Base-by-base conservation (phyloP, 768 basidiomycete species). In the Termitomyces sp. region DNA sequence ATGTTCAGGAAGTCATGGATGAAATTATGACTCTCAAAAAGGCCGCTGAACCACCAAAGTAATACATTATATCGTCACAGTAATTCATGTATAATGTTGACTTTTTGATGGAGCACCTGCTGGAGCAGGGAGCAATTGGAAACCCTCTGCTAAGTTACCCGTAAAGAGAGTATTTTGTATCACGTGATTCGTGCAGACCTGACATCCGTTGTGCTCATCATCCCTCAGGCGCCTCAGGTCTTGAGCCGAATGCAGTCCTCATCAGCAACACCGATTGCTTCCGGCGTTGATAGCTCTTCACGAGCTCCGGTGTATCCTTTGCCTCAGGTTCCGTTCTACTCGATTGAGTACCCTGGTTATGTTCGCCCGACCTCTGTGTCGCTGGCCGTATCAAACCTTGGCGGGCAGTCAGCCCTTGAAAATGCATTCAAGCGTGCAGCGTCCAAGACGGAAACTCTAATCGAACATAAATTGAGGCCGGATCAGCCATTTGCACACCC, bases 311-410 rank as follows among this genome's bases (percentile, higher is more conserved):
- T 73, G 57, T 63, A 60, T 40, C 73, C 79, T 2, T 73, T 92
- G 2, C 83, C 86, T 22, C 74, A 80, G 35, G 75, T 77, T 6
- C 76, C 83, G 32, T 89, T 86, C 68, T 89, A 88, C 67, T 88
- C 92, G 5, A 77, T 96, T 60, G 94, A 97, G 70, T 96, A 94
- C 73, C 94, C 94, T 7, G 94, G 94, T 60, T 92, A 92, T 63
- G 86, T 97, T 54, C 72, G 78, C 14, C 71, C 77, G 3, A 68
- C 78, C 1, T 89, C 92, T 35, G 78, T 86, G 5, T 77, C 84
- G 0, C 63, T 76, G 18, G 91, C 87, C 2, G 70, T 94, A 45
- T 73, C 78, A 48, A 84, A 78, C 57, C 77, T 91, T 12, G 92
- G 90, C 2, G 87, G 90, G 4, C 87, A 88, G 63, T 66, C 78